Conservation (phyloP, 257 asterid species). For the Nicotiana otophora region DNA sequence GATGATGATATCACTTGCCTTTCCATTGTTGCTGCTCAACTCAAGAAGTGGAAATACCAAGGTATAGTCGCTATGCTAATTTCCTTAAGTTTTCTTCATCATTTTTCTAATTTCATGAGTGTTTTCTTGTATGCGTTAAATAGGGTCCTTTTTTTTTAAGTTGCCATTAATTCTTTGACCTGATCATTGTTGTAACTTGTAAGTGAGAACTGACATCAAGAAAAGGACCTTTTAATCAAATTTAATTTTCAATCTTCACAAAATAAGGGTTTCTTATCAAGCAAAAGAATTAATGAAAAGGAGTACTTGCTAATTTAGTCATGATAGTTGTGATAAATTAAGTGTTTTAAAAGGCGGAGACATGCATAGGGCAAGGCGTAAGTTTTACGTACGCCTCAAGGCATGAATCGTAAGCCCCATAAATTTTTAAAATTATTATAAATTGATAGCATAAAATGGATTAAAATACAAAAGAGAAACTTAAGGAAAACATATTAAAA, state of each 20-base stretch:
- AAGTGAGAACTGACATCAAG: neutral
- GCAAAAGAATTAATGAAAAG: neutral
- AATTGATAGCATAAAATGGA: neutral
- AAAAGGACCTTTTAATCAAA: neutral
- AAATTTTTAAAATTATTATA: neutral
- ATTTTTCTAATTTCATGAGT: neutral
- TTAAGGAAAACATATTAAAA: neutral
- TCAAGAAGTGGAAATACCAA: conserved; percentile 32
- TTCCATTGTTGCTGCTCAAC: conserved; percentile 44
- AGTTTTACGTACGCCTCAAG: neutral
- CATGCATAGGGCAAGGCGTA: neutral
- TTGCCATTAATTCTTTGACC: neutral
- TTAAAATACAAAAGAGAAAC: neutral
- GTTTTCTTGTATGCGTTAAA: neutral
- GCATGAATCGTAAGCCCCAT: neutral
- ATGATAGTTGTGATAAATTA: neutral
- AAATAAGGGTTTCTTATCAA: neutral
- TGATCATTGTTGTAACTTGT: neutral
- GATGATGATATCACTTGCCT: conserved; percentile 53
- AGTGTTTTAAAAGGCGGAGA: neutral
- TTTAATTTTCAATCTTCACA: neutral
- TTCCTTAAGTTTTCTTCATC: neutral
- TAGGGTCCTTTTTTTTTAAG: neutral
- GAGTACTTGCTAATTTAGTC: neutral
- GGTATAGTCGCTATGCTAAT: conserved; percentile 23